Conservation (phyloP, 164 flowering plant species). For the Cinnamomum micranthum region DNA sequence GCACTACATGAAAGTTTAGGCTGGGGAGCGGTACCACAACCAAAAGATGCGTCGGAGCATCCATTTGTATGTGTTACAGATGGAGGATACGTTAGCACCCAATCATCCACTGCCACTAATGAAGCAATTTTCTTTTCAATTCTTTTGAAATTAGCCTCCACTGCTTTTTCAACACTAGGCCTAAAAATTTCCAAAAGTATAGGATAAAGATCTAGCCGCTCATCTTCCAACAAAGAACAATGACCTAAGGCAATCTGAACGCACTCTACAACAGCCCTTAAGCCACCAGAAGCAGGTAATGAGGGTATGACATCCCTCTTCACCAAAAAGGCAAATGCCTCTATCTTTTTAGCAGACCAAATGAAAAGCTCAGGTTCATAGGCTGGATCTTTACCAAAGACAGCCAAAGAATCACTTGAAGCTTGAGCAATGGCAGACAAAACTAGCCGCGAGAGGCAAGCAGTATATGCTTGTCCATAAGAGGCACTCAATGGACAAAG, state of each 20-base stretch:
- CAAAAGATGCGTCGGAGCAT: conserved; percentile 34
- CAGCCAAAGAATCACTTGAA: conserved; percentile 69
- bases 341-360: conserved; percentile 90
- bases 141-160: conserved; percentile 79
- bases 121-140: conserved; percentile 94
- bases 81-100: conserved; percentile 74
- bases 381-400: conserved; percentile 76
- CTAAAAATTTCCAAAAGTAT: conserved; percentile 75
- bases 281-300: conserved; percentile 91
- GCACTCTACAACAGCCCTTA: conserved; percentile 92
- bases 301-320: conserved; percentile 82
- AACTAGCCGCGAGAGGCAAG: conserved; percentile 83
- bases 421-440: conserved; percentile 98
- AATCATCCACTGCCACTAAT: conserved; percentile 94
- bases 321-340: conserved; percentile 71
- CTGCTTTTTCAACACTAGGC: conserved; percentile 92
- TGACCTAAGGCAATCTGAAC: conserved; percentile 93
- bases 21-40: conserved; percentile 39
- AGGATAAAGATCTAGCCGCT: conserved; percentile 92
- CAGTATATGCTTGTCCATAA: conserved; percentile 87
- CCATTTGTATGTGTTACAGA: conserved; percentile 50
- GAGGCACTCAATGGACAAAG: conserved; percentile 84
- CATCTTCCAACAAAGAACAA: conserved; percentile 81
- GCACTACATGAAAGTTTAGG: conserved; percentile 89
- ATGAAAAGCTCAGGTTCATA: conserved; percentile 89